Percentiles rank a stretch among this genome's conserved stretches.
Conservation (phyloP, 169 alveolate genomes). For the Plasmodium ovale region DNA sequence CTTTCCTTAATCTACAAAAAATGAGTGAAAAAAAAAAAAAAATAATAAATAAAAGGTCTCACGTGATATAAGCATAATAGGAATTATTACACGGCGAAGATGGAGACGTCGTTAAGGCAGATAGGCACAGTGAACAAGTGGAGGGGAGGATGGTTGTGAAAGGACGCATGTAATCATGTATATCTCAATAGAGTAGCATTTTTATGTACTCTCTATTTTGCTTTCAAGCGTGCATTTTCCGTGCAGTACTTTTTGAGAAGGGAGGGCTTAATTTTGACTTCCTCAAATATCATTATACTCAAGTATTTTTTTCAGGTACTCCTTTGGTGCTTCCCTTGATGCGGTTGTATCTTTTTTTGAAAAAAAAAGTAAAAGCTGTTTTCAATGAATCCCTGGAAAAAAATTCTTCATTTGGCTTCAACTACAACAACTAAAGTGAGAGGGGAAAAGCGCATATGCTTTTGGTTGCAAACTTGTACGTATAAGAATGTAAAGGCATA, state of each 20-base stretch:
- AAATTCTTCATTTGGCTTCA: too few species aligned
- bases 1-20: constrained; percentile 35
- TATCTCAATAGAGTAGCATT: background rate
- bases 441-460: too few species aligned
- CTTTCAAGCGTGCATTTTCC: too few species aligned
- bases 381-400: too few species aligned
- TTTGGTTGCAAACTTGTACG: too few species aligned
- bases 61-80: background rate
- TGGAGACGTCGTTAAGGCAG: too few species aligned
- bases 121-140: too few species aligned
- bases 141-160: background rate
- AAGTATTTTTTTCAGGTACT: background rate
- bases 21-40: background rate
- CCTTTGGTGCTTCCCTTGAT: background rate
- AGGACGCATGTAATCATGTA: background rate
- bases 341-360: too few species aligned
- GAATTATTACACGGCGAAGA: too few species aligned
- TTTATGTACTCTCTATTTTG: background rate
- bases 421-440: too few species aligned
- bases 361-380: too few species aligned
- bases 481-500: too few species aligned
- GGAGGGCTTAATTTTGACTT: constrained; percentile 23
- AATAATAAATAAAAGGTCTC: background rate
- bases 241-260: constrained; percentile 38
- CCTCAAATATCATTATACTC: constrained; percentile 38